Evolutionary conservation across 23 red algal genomes (phyloP).

Genomic region (Pyropia yezoensis): DNA sequence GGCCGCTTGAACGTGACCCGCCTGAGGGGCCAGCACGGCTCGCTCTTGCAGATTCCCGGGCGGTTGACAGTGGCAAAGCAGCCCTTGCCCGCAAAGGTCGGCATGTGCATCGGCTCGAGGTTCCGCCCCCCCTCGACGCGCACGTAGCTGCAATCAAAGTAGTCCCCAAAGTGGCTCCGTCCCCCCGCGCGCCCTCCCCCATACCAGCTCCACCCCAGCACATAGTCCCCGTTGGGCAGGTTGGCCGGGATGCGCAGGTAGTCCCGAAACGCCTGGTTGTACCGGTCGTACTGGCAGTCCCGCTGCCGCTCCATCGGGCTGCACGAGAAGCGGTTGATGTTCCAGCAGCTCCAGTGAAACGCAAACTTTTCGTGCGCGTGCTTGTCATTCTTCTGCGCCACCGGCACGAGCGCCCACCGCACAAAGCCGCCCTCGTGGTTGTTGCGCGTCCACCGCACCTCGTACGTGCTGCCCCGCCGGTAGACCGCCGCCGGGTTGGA

Average conservation of each 20-base stretch:
- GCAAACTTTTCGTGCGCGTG: conserved; percentile 44
- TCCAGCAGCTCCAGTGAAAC: conserved; percentile 56
- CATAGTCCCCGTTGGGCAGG: conserved; percentile 49
- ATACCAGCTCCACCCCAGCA: conserved; percentile 56
- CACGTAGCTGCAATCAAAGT: conserved; percentile 50
- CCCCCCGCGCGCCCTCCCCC: conserved; percentile 35
- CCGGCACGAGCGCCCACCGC: conserved; percentile 32
- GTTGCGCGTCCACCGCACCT: conserved; percentile 7
- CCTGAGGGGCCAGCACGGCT: too few relatives aligned
- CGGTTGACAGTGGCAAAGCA: too few relatives aligned
- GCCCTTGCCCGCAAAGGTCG: too few relatives aligned
- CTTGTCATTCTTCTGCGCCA: conserved; percentile 40
- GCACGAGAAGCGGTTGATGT: conserved; percentile 20
- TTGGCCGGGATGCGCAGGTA: conserved; percentile 29
- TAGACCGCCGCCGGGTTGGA: conserved; percentile 29
- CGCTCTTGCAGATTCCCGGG: too few relatives aligned
- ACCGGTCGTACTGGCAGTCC: conserved; percentile 36
- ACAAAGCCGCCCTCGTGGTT: conserved; percentile 49
- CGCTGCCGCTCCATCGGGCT: conserved; percentile 3
- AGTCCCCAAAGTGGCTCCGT: conserved; percentile 46
- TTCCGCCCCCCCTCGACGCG: conserved; percentile 31
- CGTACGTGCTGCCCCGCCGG: conserved; percentile 42
- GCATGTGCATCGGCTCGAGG: too few relatives aligned
- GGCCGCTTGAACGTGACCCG: too few relatives aligned
- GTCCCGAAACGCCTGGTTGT: conserved; percentile 31